Percentiles rank a stretch among this genome's conserved stretches.
These are phyloP conservation scores for Aplosporella prunicola DNA, from an alignment of 2,329 filamentous ascomycete genomes.

Conservation along the genomic window DNA sequence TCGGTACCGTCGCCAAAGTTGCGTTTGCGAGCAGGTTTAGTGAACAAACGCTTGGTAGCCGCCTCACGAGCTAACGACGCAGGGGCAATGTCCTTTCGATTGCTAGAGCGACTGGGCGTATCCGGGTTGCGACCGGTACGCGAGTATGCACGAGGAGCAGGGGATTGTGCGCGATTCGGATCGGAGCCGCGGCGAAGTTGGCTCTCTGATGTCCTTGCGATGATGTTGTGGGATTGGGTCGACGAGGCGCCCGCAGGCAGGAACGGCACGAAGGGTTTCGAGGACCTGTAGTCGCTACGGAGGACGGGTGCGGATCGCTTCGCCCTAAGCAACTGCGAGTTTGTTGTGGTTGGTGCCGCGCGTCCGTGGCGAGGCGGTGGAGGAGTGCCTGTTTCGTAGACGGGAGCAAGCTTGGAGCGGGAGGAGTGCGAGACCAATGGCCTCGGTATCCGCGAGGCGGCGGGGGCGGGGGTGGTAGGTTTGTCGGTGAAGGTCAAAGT, in stretches of 20 bases:
- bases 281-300: constrained; percentile 41
- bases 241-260: constrained; percentile 66
- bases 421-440: constrained; percentile 47
- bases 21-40: constrained; percentile 57
- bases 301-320: constrained; percentile 54
- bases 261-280: constrained; percentile 62
- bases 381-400: constrained; percentile 80
- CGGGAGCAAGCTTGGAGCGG: constrained; percentile 66
- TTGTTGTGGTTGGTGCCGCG: constrained; percentile 43
- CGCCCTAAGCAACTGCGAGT: constrained; percentile 45
- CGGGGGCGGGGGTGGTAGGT: no score
- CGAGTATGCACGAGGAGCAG: constrained; percentile 36
- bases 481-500: constrained; percentile 90
- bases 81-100: constrained; percentile 37
- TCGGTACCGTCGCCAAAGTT: constrained; percentile 90
- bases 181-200: constrained; percentile 81
- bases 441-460: constrained; percentile 66
- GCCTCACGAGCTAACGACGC: constrained; percentile 43
- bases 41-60: constrained; percentile 59
- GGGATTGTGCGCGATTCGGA: constrained; percentile 40
- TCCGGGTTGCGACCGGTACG: constrained; percentile 41
- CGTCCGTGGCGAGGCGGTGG: constrained; percentile 53
- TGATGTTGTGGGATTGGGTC: constrained; percentile 68
- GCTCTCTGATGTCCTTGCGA: constrained; percentile 58
- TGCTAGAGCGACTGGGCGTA: constrained; percentile 37